phyloP scores from a whole-genome alignment of 306 rosid species.

The Senna tora region DNA sequence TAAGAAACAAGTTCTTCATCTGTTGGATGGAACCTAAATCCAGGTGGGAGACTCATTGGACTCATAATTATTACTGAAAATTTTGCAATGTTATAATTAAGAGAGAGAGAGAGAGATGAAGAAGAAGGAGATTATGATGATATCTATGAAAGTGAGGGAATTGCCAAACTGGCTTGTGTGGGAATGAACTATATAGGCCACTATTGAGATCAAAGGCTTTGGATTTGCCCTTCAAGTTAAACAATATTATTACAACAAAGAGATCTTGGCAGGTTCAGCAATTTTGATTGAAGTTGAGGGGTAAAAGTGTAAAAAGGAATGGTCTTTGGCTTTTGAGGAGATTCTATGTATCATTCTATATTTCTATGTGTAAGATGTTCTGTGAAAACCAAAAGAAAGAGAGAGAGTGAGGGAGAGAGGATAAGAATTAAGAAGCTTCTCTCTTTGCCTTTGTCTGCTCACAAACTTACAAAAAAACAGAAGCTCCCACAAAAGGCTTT shows the following conservation, averaged over 20 bases:
- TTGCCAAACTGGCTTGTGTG: conserved; percentile 45
- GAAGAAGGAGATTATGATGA: too few relatives aligned
- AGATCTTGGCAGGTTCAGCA: conserved; percentile 16
- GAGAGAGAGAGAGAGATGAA: conserved; percentile 8
- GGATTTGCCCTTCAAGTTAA: conserved; percentile 36
- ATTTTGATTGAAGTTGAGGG: conserved; percentile 29
- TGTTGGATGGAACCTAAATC: conserved; percentile 93
- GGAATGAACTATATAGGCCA: conserved; percentile 62
- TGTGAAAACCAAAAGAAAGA: too few relatives aligned
- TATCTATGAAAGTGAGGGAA: conserved; percentile 31
- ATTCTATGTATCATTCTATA: conserved; percentile 77
- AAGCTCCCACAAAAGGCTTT: conserved; percentile 50
- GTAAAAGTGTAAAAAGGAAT: conserved; percentile 13
- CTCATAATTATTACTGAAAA: conserved; percentile 74
- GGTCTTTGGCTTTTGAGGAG: conserved; percentile 57
- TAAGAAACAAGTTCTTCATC: conserved; percentile 96
- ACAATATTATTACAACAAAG: conserved; percentile 18
- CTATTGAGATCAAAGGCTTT: conserved; percentile 45
- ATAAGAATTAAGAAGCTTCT: conserved; percentile 90
- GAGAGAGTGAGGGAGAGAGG: conserved; percentile 56
- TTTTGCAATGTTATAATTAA: neutral
- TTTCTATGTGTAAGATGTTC: conserved; percentile 58
- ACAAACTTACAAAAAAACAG: conserved; percentile 74
- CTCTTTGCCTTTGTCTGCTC: conserved; percentile 97
- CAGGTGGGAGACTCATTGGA: conserved; percentile 91